Percentiles rank a stretch among this genome's conserved stretches.
phyloP scores from a whole-genome alignment of 495 filamentous ascomycete genomes.

The Rusavskia elegans region DNA sequence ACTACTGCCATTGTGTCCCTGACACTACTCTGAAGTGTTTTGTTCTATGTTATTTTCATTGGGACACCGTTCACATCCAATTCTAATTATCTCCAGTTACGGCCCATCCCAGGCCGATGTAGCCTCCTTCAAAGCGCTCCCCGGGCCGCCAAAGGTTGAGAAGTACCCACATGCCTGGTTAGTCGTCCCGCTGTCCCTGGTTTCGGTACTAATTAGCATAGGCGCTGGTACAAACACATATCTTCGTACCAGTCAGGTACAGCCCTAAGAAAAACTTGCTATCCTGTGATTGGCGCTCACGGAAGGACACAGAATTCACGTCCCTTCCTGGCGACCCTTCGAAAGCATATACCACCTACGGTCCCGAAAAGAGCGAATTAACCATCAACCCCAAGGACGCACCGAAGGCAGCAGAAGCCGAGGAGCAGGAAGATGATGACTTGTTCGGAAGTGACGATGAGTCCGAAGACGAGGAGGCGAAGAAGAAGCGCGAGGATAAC shows the following conservation, averaged over 20 bases:
- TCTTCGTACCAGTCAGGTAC: slow-evolving; percentile 53
- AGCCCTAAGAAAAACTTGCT: neutral
- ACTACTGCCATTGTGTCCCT: slow-evolving; percentile 63
- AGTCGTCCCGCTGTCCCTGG: neutral
- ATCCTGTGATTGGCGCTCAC: neutral
- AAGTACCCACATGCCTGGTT: slow-evolving; percentile 80
- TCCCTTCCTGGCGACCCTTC: slow-evolving; percentile 83
- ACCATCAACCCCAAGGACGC: slow-evolving; percentile 79
- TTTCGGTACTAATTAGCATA: neutral
- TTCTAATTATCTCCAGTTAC: slow-evolving; percentile 35
- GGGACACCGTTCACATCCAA: too few species aligned
- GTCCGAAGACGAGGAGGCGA: slow-evolving; percentile 74
- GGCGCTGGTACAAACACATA: slow-evolving; percentile 97
- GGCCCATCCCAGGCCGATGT: slow-evolving; percentile 89
- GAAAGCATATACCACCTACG: slow-evolving; percentile 76
- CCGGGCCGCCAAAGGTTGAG: slow-evolving; percentile 50
- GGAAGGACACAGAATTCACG: slow-evolving; percentile 46
- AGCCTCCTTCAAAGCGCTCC: slow-evolving; percentile 80
- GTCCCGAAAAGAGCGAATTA: slow-evolving; percentile 61
- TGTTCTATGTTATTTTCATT: neutral
- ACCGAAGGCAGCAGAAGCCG: slow-evolving; percentile 43
- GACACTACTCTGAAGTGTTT: slow-evolving; percentile 63
- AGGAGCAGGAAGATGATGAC: slow-evolving; percentile 73
- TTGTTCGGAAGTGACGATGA: slow-evolving; percentile 83
- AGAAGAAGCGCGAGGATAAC: slow-evolving; percentile 65